Conservation (phyloP, 805 yeast species). For the Cyberlindnera subsufficiens region DNA sequence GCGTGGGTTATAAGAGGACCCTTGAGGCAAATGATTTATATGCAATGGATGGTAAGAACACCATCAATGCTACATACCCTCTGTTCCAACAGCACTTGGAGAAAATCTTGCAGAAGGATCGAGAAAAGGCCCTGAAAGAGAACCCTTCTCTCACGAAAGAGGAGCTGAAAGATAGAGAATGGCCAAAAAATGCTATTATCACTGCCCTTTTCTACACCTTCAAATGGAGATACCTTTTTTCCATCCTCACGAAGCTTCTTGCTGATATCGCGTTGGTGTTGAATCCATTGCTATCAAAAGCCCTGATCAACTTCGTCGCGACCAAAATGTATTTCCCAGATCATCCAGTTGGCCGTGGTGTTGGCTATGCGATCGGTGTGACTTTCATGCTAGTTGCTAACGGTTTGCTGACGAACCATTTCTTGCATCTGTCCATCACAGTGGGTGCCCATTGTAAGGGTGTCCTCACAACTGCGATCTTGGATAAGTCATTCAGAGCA, state of each 20-base stretch:
- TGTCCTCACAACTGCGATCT: conserved; percentile 56
- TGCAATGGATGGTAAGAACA: conserved; percentile 26
- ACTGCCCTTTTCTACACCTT: conserved; percentile 45
- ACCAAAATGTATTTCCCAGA: conserved; percentile 33
- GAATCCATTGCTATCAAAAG: conserved; percentile 50
- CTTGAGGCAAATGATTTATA: conserved; percentile 59
- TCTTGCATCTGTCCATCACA: conserved; percentile 42
- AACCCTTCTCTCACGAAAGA: conserved; percentile 33
- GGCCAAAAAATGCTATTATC: conserved; percentile 35
- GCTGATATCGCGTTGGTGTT: conserved; percentile 44
- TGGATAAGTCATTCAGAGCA: conserved; percentile 58
- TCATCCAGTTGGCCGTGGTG: conserved; percentile 38
- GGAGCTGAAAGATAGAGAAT: conserved; percentile 35
- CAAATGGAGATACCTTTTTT: conserved; percentile 35
- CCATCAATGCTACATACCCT: conserved; percentile 35
- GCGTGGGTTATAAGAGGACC: conserved; percentile 67
- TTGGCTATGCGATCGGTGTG: conserved; percentile 56
- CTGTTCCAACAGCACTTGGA: conserved; percentile 31
- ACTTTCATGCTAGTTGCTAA: conserved; percentile 35
- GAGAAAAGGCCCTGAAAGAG: conserved; percentile 23
- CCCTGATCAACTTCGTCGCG: conserved; percentile 50
- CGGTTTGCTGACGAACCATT: conserved; percentile 43
- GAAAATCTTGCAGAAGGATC: conserved; percentile 26
- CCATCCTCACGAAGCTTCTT: conserved; percentile 35
- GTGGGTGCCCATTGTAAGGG: conserved; percentile 67